Base-by-base conservation (phyloP, 2,329 filamentous ascomycete genomes). In the Aspergillus unguis region DNA sequence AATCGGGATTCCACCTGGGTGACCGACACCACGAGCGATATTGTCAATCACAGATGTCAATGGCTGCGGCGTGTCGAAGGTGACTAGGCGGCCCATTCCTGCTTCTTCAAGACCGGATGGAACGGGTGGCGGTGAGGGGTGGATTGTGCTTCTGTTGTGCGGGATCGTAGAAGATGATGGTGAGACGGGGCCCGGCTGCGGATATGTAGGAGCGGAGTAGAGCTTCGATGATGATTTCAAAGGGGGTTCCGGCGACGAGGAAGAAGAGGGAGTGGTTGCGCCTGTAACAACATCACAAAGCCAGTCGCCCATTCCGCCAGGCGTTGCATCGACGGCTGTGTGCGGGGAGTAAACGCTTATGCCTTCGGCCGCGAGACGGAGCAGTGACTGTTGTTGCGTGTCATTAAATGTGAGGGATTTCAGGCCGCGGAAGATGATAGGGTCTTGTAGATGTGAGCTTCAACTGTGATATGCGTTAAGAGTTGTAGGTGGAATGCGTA, bases 281-380 rank as follows among this genome's bases (percentile, higher is more conserved):
- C 84, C 85, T 2, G 86, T 85, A 23, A 96, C 83, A 44, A 95
- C 86, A 65, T 95, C 88, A 55, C 90, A 90, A 7, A 99, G 85
- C 92, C 92, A 99, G 70, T 95, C 90, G 66, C 92, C 95, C 61
- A 99, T 83, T 3, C 94, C 94, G 17, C 85, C 84, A 1, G 85
- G 83, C 0, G 89, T 89, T 36, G 90, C 90, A 71, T 99, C 94
- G 40, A 97, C 84, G 10, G 94, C 92, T 0, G 94, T 99, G 74
- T 99, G 94, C 0, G 94, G 94, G 59, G 87, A 91, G 77, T 97
- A 99, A 52, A 99, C 91, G 59, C 91, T 95, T 64, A 99, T 90
- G 33, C 92, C 92, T 69, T 88, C 85, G 58, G 89, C 87, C 43
- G 87, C 88, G 9, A 99, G 81, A 41, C 86, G 83, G 3, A 99